Base-by-base conservation (phyloP, 352 stramenopile genomes). In the Phytophthora pseudosyringae region DNA sequence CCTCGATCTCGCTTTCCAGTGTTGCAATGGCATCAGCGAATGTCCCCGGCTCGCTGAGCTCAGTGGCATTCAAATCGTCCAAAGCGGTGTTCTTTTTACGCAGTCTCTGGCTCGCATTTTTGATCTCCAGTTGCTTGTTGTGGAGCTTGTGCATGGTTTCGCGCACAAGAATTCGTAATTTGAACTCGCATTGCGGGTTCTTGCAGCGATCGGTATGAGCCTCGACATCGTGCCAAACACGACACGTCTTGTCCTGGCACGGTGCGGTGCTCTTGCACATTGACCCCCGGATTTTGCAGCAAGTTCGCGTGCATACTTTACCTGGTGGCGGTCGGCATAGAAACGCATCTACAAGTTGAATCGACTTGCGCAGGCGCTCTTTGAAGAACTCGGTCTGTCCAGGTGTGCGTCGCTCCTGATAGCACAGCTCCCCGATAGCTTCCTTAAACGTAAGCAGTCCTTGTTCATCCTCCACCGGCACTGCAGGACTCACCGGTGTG, bases 81-180 rank as follows among this genome's bases (percentile, higher is more conserved):
- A 58, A 58, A 8, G 50, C 5, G 13, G 25, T 25, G 15, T 58
- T 58, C 38, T 76, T 79, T 65, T 83, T 90, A 10, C 31, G 50
- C 38, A 58, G n/a, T 47, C 48, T 58, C 38, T 40, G 54, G 40
- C 58, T 71, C 10, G 65, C 64, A 5, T 69, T 45, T 18, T 77
- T 54, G 3, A 88, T 59, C 26, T 83, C 73, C 29, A 43, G 64
- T 13, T 84, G 63, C 48, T 83, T 77, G 62, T 76, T 76, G 18
- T 91, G 76, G 29, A 91, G 75, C 61, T 88, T 89, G 76, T 91
- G 80, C 80, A 89, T 87, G 28, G 80, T 91, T 50, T 91, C 82
- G 13, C 82, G 80, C 10, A 88, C 64, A 70, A 91, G 77, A 35
- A 91, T 81, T 41, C 82, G 82, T 62, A 81, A 86, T 44, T 82